Evolutionary conservation across 176 grass and related monocot species (phyloP).

Genomic region (Puya raimondii): DNA sequence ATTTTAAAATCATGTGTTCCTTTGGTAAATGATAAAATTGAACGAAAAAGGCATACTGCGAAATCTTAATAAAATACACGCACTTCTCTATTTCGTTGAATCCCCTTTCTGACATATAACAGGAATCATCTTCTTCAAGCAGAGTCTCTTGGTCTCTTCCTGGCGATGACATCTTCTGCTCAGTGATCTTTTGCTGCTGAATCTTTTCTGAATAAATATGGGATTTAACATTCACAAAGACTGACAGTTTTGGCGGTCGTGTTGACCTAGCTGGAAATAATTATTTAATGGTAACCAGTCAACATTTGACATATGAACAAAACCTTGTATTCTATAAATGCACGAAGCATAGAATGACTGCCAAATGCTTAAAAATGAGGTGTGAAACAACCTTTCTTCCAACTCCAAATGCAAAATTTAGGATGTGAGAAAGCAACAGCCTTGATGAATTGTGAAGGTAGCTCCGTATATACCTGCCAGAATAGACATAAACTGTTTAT

Average conservation of each 20-base stretch:
- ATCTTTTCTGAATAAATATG: slow-evolving; percentile 1
- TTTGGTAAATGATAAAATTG: neutral
- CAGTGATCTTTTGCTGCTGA: neutral
- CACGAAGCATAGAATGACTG: neutral
- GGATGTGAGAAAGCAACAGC: neutral
- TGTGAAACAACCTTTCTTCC: neutral
- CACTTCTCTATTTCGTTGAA: neutral
- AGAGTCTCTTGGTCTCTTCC: neutral
- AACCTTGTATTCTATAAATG: neutral
- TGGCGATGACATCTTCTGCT: neutral
- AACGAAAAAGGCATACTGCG: neutral
- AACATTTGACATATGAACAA: too few relatives aligned
- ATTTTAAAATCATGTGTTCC: neutral
- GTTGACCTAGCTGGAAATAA: neutral
- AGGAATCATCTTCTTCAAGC: slow-evolving; percentile 1
- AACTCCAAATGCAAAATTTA: neutral
- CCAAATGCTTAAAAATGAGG: neutral
- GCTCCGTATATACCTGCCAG: neutral
- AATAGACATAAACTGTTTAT: neutral
- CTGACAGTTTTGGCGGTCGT: neutral
- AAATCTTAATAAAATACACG: neutral
- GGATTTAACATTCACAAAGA: neutral
- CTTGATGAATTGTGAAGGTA: slow-evolving; percentile 5
- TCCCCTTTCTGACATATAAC: neutral
- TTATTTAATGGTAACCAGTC: too few relatives aligned